Percentiles rank a stretch among this genome's conserved stretches.
Evolutionary conservation across 352 stramenopile species (phyloP).

Genomic region (Phytophthora kernoviae): DNA sequence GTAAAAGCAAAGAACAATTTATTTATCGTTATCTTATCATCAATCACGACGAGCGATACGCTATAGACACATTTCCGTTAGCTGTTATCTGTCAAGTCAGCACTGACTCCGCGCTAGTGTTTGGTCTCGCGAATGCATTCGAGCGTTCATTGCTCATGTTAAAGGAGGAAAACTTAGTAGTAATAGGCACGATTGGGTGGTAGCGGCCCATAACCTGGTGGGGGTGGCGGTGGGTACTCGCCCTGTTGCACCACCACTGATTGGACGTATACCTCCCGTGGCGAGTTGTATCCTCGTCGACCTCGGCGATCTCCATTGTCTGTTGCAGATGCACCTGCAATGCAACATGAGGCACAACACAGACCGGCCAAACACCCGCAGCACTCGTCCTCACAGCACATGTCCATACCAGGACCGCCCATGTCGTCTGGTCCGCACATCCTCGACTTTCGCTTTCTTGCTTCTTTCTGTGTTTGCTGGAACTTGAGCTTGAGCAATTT

Average conservation of each 20-base stretch:
- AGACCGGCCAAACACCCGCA: slow-evolving; percentile 29
- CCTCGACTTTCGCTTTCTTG: background rate
- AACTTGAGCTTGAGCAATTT: slow-evolving; percentile 13
- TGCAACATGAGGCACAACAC: slow-evolving; percentile 32
- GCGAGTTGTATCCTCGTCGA: slow-evolving; percentile 21
- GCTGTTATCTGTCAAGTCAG: no score
- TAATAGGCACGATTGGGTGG: slow-evolving; percentile 12
- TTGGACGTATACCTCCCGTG: slow-evolving; percentile 29
- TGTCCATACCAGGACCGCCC: slow-evolving; percentile 8
- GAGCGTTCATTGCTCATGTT: background rate
- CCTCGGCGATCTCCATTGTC: slow-evolving; percentile 16
- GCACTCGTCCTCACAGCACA: slow-evolving; percentile 26
- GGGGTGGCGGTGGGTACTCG: slow-evolving; percentile 8
- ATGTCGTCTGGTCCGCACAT: slow-evolving; percentile 31
- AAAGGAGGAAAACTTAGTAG: slow-evolving; percentile 12
- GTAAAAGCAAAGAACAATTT: no score
- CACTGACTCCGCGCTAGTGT: background rate
- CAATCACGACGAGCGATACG: no score
- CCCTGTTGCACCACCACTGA: slow-evolving; percentile 31
- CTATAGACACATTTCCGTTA: no score
- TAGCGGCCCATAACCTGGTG: slow-evolving; percentile 18
- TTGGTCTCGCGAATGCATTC: background rate
- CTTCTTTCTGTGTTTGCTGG: slow-evolving; percentile 10
- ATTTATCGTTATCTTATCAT: no score
- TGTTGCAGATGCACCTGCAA: slow-evolving; percentile 20